These are phyloP conservation scores for Chamaecyparis obtusa DNA, from an alignment of 75 land plant species.

Conservation along the genomic window DNA sequence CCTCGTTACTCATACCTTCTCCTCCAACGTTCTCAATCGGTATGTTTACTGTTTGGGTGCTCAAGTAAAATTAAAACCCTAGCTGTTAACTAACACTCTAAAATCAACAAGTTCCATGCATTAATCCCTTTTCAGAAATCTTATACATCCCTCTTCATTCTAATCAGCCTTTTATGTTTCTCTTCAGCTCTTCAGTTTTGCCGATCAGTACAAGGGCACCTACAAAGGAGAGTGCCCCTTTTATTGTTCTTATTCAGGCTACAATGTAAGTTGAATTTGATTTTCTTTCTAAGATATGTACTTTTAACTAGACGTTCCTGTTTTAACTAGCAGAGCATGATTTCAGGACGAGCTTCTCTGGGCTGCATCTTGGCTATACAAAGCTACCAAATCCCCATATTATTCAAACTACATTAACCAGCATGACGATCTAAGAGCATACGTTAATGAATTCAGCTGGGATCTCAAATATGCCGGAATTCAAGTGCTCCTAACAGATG, in stretches of 20 bases:
- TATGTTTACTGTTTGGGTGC: slow-evolving; percentile 12
- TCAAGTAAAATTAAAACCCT: no score
- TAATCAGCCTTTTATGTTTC: background rate
- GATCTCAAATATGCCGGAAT: slow-evolving; percentile 66
- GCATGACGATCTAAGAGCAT: slow-evolving; percentile 31
- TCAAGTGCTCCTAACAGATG: slow-evolving; percentile 53
- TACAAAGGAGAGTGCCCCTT: slow-evolving; percentile 86
- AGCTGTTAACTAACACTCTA: background rate
- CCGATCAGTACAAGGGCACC: slow-evolving; percentile 53
- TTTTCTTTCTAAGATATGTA: background rate
- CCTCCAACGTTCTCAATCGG: slow-evolving; percentile 64
- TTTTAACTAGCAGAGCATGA: background rate
- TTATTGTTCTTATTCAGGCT: slow-evolving; percentile 90
- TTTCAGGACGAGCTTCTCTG: slow-evolving; percentile 81
- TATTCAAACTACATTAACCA: slow-evolving; percentile 44
- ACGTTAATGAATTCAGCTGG: slow-evolving; percentile 63
- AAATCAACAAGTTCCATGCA: background rate
- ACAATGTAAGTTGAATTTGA: slow-evolving; percentile 37
- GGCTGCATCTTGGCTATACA: slow-evolving; percentile 52
- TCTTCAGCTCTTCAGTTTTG: slow-evolving; percentile 67
- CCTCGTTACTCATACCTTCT: slow-evolving; percentile 55
- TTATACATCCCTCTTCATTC: no score
- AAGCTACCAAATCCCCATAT: no score
- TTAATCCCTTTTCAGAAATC: no score
- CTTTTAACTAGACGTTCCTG: background rate